phyloP scores from a whole-genome alignment of 2,329 filamentous ascomycete genomes.

The Teratosphaeria pseudoeucalypti region DNA sequence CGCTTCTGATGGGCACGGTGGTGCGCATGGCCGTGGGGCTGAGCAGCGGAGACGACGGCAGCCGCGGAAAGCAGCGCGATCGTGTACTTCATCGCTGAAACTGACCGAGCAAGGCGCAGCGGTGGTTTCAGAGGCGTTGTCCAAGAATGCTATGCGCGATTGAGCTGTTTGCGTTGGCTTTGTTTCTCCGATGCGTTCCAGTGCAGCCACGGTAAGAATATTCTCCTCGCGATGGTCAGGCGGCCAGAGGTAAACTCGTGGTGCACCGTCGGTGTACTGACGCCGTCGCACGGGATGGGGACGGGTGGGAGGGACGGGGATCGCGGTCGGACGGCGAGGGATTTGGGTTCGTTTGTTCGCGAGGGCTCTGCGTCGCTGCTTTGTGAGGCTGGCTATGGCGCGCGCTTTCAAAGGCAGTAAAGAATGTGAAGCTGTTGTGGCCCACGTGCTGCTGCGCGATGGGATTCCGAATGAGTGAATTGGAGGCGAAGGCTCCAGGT shows the following conservation, averaged over 20 bases:
- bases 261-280: not conserved
- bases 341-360: not conserved
- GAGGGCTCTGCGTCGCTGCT: not conserved
- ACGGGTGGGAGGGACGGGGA: not conserved
- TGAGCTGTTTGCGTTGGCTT: slow-evolving; percentile 5
- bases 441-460: not conserved
- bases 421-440: slow-evolving; percentile 4
- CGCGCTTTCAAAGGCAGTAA: slow-evolving; percentile 3
- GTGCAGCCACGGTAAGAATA: slow-evolving; percentile 15
- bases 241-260: not conserved
- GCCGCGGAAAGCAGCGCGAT: slow-evolving; percentile 27
- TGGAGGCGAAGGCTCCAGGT: slow-evolving; percentile 8
- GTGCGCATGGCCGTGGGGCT: slow-evolving; percentile 49
- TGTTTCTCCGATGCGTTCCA: slow-evolving; percentile 8
- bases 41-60: slow-evolving; percentile 41
- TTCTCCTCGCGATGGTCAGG: not conserved
- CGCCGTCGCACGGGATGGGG: not conserved
- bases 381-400: slow-evolving; percentile 6
- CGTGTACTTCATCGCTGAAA: slow-evolving; percentile 27
- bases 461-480: slow-evolving; percentile 14
- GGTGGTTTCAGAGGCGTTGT: slow-evolving; percentile 2
- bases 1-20: slow-evolving; percentile 53
- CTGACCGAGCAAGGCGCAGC: not conserved
- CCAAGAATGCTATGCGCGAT: slow-evolving; percentile 7
- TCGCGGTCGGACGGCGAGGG: not conserved